phyloP scores from a whole-genome alignment of 257 asterid genomes.

The Marsdenia floribunda region DNA sequence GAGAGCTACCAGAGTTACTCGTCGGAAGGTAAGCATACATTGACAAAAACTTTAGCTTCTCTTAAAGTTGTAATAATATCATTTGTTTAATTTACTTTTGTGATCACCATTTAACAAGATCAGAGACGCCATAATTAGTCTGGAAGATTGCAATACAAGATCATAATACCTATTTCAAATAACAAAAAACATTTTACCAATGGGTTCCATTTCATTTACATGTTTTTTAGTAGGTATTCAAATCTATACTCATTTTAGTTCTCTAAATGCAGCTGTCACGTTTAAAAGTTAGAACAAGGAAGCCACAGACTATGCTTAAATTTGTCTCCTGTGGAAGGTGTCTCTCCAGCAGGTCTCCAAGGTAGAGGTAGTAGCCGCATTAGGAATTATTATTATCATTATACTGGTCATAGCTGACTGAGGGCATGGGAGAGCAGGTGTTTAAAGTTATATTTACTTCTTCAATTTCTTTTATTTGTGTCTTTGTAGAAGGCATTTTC shows the following conservation, averaged over 20 bases:
- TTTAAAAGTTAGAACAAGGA: constrained; percentile 60
- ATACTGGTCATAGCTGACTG: too few species aligned
- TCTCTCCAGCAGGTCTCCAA: constrained; percentile 61
- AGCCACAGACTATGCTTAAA: constrained; percentile 53
- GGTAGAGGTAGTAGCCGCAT: constrained; percentile 35
- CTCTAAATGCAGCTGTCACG: constrained; percentile 57
- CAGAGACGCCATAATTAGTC: neutral
- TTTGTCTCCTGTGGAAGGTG: constrained; percentile 75
- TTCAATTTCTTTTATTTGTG: constrained; percentile 24
- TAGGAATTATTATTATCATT: neutral
- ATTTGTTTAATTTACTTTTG: too few species aligned
- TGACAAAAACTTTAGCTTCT: neutral
- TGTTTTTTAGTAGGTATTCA: neutral
- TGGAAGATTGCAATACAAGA: neutral
- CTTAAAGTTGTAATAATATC: neutral
- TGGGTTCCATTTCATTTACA: neutral
- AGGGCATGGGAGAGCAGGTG: neutral
- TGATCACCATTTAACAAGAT: neutral
- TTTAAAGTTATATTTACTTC: constrained; percentile 6
- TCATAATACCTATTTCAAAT: too few species aligned
- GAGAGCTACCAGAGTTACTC: constrained; percentile 56
- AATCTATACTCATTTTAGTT: neutral
- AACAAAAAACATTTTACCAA: neutral
- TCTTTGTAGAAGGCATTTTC: constrained; percentile 18
- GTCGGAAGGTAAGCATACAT: constrained; percentile 53